Conservation (phyloP, 768 basidiomycete genomes). For the Mycena maculata region DNA sequence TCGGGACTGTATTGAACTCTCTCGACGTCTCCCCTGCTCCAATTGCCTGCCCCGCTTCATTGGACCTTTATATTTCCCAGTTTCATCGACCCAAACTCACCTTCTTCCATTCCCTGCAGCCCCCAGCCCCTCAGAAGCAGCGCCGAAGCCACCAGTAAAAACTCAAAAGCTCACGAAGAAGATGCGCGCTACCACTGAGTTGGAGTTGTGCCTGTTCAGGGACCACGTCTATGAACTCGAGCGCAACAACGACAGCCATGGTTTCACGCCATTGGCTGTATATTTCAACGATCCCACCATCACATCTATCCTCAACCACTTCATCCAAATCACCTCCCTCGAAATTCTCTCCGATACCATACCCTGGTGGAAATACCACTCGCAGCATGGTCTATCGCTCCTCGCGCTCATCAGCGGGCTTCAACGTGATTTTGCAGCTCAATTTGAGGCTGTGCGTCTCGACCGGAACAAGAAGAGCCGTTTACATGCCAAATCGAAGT, state of each 20-base stretch:
- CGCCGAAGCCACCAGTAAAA: background rate
- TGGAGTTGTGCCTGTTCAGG: background rate
- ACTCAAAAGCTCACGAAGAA: background rate
- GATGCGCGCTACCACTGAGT: slow-evolving; percentile 2
- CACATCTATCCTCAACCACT: background rate
- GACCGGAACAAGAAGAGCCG: background rate
- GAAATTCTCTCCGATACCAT: background rate
- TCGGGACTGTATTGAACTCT: slow-evolving; percentile 17
- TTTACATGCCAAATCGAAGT: background rate
- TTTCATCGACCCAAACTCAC: background rate
- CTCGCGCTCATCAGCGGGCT: background rate
- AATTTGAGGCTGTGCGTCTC: background rate
- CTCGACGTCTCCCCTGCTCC: slow-evolving; percentile 15
- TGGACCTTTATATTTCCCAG: slow-evolving; percentile 16
- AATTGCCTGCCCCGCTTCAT: slow-evolving; percentile 10
- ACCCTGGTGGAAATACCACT: background rate
- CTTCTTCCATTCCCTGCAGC: slow-evolving; percentile 8
- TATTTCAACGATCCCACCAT: slow-evolving; percentile 2
- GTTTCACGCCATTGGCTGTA: background rate
- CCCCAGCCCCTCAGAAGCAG: background rate
- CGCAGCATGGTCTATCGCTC: background rate
- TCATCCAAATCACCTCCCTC: background rate
- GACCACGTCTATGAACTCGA: background rate
- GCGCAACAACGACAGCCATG: background rate
- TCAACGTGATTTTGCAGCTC: background rate